These are phyloP conservation scores for Tetracladium setigerum DNA, from an alignment of 495 filamentous ascomycete species.

Conservation along the genomic window DNA sequence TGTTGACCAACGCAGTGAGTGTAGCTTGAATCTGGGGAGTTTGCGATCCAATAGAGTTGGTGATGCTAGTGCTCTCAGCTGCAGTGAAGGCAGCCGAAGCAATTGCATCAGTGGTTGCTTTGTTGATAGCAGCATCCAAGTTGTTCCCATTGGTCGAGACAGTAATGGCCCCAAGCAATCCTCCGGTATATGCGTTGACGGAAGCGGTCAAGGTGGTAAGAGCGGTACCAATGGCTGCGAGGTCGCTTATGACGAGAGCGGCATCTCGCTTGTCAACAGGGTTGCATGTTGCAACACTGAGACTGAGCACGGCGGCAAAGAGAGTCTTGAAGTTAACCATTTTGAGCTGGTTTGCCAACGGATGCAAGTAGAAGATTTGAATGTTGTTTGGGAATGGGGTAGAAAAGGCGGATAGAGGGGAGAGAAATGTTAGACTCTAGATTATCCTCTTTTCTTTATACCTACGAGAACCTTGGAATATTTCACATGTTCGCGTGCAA, in stretches of 20 bases:
- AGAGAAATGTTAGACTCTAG: neutral
- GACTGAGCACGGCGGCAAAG: neutral
- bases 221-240: slow-evolving; percentile 1
- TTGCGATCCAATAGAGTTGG: neutral
- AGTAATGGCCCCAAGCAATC: neutral
- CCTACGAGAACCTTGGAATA: neutral
- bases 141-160: neutral
- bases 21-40: slow-evolving; percentile 2
- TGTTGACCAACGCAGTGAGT: neutral
- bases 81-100: neutral
- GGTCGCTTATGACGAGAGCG: neutral
- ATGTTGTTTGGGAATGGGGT: neutral
- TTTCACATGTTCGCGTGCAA: slow-evolving; percentile 2
- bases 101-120: slow-evolving; percentile 5
- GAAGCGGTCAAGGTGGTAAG: slow-evolving; percentile 3
- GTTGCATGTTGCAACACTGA: neutral
- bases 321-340: slow-evolving; percentile 2
- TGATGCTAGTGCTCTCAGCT: slow-evolving; percentile 1
- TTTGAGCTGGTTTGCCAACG: slow-evolving; percentile 1
- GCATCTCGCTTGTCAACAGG: slow-evolving; percentile 1
- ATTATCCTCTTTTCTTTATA: slow-evolving; percentile 1
- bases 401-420: neutral
- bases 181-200: slow-evolving; percentile 1
- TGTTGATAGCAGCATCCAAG: slow-evolving; percentile 1
- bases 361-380: neutral